phyloP scores from a whole-genome alignment of 2,329 filamentous ascomycete genomes.

The Rasamsonia emersonii region DNA sequence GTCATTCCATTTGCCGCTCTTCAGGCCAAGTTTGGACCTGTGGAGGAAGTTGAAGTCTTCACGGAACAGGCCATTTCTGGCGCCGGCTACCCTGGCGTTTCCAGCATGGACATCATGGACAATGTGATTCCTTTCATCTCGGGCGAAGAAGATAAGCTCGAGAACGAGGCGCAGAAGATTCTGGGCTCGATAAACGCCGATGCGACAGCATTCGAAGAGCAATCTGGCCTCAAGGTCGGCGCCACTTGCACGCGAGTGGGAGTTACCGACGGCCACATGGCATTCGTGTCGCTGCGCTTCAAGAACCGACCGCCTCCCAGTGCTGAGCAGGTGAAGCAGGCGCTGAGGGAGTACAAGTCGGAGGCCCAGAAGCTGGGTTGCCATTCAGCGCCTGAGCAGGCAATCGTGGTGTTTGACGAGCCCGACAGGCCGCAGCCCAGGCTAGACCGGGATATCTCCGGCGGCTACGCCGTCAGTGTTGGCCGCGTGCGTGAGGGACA shows the following conservation, averaged over 20 bases:
- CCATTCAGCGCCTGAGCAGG: constrained; percentile 70
- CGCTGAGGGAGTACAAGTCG: constrained; percentile 69
- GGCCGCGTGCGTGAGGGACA: constrained; percentile 60
- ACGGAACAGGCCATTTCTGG: constrained; percentile 94
- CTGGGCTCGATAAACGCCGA: constrained; percentile 66
- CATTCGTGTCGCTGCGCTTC: constrained; percentile 85
- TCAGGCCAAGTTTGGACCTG: constrained; percentile 74
- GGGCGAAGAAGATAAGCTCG: constrained; percentile 93
- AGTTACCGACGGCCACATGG: constrained; percentile 92
- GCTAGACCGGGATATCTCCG: constrained; percentile 74
- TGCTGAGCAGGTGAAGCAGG: constrained; percentile 67
- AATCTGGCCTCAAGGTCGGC: constrained; percentile 64
- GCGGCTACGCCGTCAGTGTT: constrained; percentile 28
- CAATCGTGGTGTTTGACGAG: constrained; percentile 86
- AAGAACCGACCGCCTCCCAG: constrained; percentile 63
- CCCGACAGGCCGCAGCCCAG: constrained; percentile 83
- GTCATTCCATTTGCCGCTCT: constrained; percentile 92
- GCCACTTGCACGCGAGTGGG: constrained; percentile 88
- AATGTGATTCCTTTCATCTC: constrained; percentile 91
- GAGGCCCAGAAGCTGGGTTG: constrained; percentile 79
- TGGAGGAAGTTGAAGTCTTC: constrained; percentile 69
- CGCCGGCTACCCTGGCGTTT: constrained; percentile 60
- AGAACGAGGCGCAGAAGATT: constrained; percentile 92
- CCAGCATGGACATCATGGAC: constrained; percentile 91
- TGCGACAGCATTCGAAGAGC: constrained; percentile 66